phyloP scores from a whole-genome alignment of 768 basidiomycete genomes.

The Trametes coccinea region DNA sequence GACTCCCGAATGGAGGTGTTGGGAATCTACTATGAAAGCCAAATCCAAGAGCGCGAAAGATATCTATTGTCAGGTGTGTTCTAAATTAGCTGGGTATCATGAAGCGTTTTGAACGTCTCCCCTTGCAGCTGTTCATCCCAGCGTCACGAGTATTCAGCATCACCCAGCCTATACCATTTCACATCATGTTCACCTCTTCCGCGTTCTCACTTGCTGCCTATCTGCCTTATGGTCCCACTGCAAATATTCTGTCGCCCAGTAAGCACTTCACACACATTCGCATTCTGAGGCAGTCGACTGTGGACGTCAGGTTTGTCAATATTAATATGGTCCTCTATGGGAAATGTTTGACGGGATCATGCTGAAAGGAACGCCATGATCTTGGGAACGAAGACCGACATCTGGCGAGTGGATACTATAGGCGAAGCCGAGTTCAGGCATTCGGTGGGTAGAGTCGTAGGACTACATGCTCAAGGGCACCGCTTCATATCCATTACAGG shows the following conservation, averaged over 20 bases:
- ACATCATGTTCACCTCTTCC: constrained; percentile 59
- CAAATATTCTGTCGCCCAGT: constrained; percentile 26
- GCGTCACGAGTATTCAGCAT: constrained; percentile 60
- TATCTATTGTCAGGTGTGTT: constrained; percentile 37
- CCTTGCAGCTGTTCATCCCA: constrained; percentile 51
- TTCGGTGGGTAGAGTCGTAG: constrained; percentile 41
- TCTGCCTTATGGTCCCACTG: constrained; percentile 56
- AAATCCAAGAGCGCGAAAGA: constrained; percentile 24
- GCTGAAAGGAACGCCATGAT: constrained; percentile 45
- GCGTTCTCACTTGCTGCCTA: constrained; percentile 59
- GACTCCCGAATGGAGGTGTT: constrained; percentile 51
- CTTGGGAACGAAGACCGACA: constrained; percentile 62
- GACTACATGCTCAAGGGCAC: too few relatives aligned
- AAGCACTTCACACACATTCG: constrained; percentile 51
- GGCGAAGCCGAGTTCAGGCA: constrained; percentile 64
- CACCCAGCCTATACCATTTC: constrained; percentile 63
- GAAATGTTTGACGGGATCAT: too few relatives aligned
- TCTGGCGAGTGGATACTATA: constrained; percentile 66
- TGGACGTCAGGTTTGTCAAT: constrained; percentile 54
- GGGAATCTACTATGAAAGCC: constrained; percentile 39
- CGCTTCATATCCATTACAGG: constrained; percentile 38
- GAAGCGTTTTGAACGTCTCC: neutral
- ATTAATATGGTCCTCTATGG: too few relatives aligned
- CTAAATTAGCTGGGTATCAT: neutral
- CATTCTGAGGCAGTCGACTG: constrained; percentile 64